These are phyloP conservation scores for Begonia fuchsioides DNA, from an alignment of 306 rosid species.

Conservation along the genomic window DNA sequence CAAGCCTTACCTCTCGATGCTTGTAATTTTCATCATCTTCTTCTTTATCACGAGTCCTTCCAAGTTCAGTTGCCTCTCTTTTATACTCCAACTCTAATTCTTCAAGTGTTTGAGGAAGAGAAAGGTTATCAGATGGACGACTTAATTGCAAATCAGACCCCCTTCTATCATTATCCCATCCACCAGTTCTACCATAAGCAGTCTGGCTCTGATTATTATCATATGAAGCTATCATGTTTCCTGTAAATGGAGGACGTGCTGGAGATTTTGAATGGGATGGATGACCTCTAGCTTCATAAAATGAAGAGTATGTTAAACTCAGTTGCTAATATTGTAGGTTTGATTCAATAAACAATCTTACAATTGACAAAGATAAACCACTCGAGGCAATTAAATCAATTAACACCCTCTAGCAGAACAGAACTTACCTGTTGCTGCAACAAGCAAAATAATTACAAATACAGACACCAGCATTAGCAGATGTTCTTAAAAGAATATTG, in stretches of 20 bases:
- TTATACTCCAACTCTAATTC: slow-evolving; percentile 76
- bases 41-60: slow-evolving; percentile 66
- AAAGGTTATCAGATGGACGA: slow-evolving; percentile 47
- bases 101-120: slow-evolving; percentile 52
- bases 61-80: slow-evolving; percentile 66
- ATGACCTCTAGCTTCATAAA: slow-evolving; percentile 85
- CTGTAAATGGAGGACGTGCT: no score
- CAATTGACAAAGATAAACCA: slow-evolving; percentile 49
- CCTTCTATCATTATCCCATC: slow-evolving; percentile 67
- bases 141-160: no score
- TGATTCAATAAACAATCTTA: slow-evolving; percentile 61
- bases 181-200: slow-evolving; percentile 47
- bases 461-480: not conserved
- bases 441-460: slow-evolving; percentile 32
- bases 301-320: slow-evolving; percentile 72
- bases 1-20: slow-evolving; percentile 80
- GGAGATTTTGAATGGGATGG: slow-evolving; percentile 80
- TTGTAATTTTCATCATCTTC: slow-evolving; percentile 88
- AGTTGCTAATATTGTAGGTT: slow-evolving; percentile 55
- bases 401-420: slow-evolving; percentile 40
- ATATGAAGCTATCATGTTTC: no score
- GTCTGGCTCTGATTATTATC: slow-evolving; percentile 55
- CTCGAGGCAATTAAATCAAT: slow-evolving; percentile 39
- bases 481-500: no score
- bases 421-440: slow-evolving; percentile 92